Evolutionary conservation across 2,329 filamentous ascomycete species (phyloP).

Genomic region (Microascus cirrosus): DNA sequence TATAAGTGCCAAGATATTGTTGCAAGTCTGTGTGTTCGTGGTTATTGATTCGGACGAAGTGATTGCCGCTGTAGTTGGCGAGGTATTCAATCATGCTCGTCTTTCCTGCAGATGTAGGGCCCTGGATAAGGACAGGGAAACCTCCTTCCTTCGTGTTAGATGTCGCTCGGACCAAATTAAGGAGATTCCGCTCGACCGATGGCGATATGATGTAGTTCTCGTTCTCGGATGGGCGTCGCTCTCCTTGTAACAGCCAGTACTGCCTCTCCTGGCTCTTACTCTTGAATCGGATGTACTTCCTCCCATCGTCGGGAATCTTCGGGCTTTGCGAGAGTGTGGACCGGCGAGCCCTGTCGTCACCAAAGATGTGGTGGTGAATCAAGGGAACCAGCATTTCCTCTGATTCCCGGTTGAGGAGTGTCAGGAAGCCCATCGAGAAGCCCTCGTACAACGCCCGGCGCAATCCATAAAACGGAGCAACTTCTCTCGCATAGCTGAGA

Average conservation of each 20-base stretch:
- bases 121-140: conserved; percentile 91
- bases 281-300: conserved; percentile 68
- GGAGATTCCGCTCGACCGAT: conserved; percentile 86
- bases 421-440: conserved; percentile 96
- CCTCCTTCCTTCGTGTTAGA: conserved; percentile 57
- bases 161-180: conserved; percentile 87
- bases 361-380: conserved; percentile 70
- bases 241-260: conserved; percentile 81
- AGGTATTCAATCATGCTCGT: conserved; percentile 99
- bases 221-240: conserved; percentile 54
- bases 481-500: conserved; percentile 76
- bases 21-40: conserved; percentile 98
- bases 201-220: conserved; percentile 92
- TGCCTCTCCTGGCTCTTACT: conserved; percentile 55
- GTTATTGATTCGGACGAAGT: conserved; percentile 97
- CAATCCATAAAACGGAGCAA: conserved; percentile 73
- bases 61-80: conserved; percentile 92
- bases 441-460: conserved; percentile 85
- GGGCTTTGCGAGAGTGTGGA: conserved; percentile 70
- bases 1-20: conserved; percentile 91
- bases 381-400: conserved; percentile 68
- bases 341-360: conserved; percentile 38
- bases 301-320: conserved; percentile 64
- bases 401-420: conserved; percentile 72
- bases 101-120: conserved; percentile 93